Conservation (phyloP, 1,284 basidiomycete genomes). For the Ceratorhiza oryzae-sativae region DNA sequence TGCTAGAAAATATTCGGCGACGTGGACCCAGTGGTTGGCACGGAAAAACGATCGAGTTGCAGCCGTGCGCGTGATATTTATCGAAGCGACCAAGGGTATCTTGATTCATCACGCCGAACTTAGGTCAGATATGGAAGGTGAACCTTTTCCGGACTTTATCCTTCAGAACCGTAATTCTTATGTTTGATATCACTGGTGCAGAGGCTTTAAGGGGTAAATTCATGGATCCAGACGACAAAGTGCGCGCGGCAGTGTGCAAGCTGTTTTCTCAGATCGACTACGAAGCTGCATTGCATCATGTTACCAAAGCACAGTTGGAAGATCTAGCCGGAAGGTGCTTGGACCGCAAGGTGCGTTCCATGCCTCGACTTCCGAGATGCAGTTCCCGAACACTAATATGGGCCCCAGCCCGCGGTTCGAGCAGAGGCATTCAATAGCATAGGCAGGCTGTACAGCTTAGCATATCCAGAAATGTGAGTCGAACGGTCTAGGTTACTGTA, state of each 20-base stretch:
- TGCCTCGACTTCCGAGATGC: background rate
- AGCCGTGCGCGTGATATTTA: conserved; percentile 77
- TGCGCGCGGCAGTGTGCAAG: conserved; percentile 85
- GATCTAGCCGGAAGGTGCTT: conserved; percentile 74
- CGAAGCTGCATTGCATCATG: conserved; percentile 86
- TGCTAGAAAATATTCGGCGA: conserved; percentile 77
- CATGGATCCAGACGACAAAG: conserved; percentile 89
- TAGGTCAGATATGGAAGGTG: conserved; percentile 74
- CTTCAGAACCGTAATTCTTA: conserved; percentile 35
- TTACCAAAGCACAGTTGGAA: conserved; percentile 69
- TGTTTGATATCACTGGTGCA: conserved; percentile 48
- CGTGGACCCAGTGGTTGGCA: conserved; percentile 87
- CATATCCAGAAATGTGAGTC: conserved; percentile 87
- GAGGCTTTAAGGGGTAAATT: conserved; percentile 73
- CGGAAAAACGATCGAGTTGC: conserved; percentile 80
- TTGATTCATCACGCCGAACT: conserved; percentile 73
- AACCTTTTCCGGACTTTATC: conserved; percentile 45
- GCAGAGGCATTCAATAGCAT: conserved; percentile 79
- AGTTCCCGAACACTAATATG: background rate
- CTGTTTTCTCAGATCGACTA: conserved; percentile 87
- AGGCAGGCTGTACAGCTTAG: conserved; percentile 81
- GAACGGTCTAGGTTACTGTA: too few relatives aligned
- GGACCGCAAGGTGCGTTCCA: conserved; percentile 81
- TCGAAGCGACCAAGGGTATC: conserved; percentile 73
- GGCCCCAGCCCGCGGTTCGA: conserved; percentile 72